Evolutionary conservation across 805 yeast species (phyloP).

Genomic region (Myxozyma monticola): DNA sequence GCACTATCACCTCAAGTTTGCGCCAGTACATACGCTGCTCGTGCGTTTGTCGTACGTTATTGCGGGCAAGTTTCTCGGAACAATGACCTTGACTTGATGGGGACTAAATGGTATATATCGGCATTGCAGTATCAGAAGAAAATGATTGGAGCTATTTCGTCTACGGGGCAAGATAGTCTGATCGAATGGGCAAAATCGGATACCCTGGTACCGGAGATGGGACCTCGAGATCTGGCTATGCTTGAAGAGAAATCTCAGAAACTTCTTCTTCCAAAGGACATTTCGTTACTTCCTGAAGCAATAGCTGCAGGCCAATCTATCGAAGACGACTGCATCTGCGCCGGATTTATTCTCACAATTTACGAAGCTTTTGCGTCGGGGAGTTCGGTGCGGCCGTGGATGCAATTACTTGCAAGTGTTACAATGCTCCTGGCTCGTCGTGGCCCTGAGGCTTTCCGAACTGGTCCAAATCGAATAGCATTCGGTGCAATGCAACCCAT

Average conservation of each 20-base stretch:
- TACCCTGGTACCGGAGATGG: no score
- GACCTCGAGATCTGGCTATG: neutral
- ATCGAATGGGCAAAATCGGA: neutral
- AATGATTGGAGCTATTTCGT: neutral
- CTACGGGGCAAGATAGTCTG: neutral
- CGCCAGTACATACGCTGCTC: neutral
- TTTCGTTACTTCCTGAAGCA: neutral
- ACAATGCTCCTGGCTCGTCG: neutral
- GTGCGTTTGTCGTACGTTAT: slow-evolving; percentile 1
- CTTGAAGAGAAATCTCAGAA: neutral
- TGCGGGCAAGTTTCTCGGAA: neutral
- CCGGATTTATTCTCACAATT: slow-evolving; percentile 1
- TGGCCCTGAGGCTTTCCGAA: neutral
- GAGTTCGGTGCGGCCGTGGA: neutral
- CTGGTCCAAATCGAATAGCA: neutral
- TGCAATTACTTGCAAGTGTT: neutral
- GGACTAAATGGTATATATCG: neutral
- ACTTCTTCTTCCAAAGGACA: neutral
- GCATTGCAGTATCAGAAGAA: neutral
- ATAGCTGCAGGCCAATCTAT: neutral
- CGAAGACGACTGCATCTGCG: neutral
- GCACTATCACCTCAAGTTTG: neutral
- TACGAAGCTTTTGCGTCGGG: neutral
- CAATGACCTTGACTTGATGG: neutral
- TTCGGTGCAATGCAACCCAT: neutral